Base-by-base conservation (phyloP, 345 rosid genomes). In the Geranium brycei region DNA sequence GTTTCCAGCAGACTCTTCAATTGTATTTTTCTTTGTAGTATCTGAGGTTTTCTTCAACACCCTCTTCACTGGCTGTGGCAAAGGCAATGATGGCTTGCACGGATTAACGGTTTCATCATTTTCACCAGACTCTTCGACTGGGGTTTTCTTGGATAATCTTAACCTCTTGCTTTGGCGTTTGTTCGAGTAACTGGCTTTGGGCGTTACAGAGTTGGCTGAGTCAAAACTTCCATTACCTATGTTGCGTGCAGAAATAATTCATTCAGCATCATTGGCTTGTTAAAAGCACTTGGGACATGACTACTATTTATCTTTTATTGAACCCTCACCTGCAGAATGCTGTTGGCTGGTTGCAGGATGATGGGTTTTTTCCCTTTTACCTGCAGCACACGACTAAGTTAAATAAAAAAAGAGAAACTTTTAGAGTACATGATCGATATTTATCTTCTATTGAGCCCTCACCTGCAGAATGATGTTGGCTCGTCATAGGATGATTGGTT, bases 211-310 rank as follows among this genome's bases (percentile, higher is more conserved):
- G 63, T 73, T 78, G 62, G 40, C 60, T 7, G 23, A 38, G 67
- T 74, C 76, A 66, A 68, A 71, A 68, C 67, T 70, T 57, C 19
- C 18, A 57, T 17, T n/a, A n/a, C 53, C 74, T 66, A 66, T 65
- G 58, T 23, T 82, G 79, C 71, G 66, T 63, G 56, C 67, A 65
- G 70, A 56, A 65, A 66, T 40, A 28, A 40, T 28, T 63, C 59
- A 63, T 47, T 69, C 17, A 10, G 19, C 31, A 14, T 53, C 16
- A 53, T 53, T 53, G 57, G 57, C 57, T 53, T n/a, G 15, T 53
- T n/a, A 53, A 17, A 17, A 13, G 18, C 40, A 47, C 31, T 58
- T 62, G 58, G 58, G 51, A 31, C 62, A 40, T 31, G 57, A 17
- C 10, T 47, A 55, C 31, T 55, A 57, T 6, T 15, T 16, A 53